Conservation (phyloP, 2,329 filamentous ascomycete species). For the Colletotrichum liaoningense region DNA sequence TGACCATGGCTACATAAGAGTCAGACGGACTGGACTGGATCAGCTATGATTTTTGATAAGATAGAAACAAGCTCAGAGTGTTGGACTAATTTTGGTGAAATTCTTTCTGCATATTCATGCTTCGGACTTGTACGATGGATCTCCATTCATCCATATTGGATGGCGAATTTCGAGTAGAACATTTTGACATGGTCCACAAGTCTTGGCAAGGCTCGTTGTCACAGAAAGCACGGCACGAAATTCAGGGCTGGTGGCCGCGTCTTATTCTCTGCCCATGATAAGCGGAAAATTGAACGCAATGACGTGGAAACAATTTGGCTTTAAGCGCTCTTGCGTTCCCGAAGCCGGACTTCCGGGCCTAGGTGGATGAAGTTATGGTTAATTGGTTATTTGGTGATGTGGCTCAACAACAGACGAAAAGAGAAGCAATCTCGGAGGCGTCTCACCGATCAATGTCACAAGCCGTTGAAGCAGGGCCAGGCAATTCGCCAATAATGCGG, state of each 20-base stretch:
- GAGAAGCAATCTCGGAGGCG: background rate
- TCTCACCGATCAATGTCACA: background rate
- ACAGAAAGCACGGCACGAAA: background rate
- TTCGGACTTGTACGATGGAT: background rate
- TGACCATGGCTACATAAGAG: background rate
- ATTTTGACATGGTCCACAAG: background rate
- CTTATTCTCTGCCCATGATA: background rate
- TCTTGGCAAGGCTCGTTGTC: background rate
- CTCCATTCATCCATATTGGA: background rate
- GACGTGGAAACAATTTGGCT: constrained; percentile 7
- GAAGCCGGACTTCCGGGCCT: background rate
- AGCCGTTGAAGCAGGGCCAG: background rate
- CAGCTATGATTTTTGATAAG: background rate
- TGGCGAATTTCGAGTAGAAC: constrained; percentile 4
- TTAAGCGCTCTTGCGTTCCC: background rate
- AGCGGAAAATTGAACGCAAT: background rate
- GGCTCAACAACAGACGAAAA: background rate
- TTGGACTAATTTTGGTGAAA: constrained; percentile 1
- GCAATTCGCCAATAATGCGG: constrained; percentile 5
- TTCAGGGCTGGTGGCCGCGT: background rate
- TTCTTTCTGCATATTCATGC: constrained; percentile 1
- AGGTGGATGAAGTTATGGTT: constrained; percentile 4
- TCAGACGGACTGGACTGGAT: background rate
- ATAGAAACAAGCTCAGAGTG: constrained; percentile 1
- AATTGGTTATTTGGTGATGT: background rate